Evolutionary conservation across 2,329 filamentous ascomycete genomes (phyloP), one percentile per base, ranked within the genome.

Genomic region (Neofusicoccum kwambonambiense): DNA sequence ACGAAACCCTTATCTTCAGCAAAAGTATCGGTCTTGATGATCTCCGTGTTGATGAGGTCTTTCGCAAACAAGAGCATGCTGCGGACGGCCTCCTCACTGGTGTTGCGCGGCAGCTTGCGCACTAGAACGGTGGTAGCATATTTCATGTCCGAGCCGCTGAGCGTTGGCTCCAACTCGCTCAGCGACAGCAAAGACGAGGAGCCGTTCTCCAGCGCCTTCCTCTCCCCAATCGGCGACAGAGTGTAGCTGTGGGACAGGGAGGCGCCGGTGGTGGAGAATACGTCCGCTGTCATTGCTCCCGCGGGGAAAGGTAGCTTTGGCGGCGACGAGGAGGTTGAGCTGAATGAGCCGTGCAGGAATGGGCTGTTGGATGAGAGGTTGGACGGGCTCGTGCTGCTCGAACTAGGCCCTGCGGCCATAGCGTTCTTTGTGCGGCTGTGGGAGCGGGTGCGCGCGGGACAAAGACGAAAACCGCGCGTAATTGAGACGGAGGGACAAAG

Each of bases 31-130:
- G 70, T 67, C 4, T 80, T 76, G 15, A 88, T 78, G 67, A 89
- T 82, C 62, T 87, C 84, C 64, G 83, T 83, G 67, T 87, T 84
- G 56, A 87, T 76, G 56, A 89, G 80, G 67, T 89, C 86, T 69
- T 87, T 86, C 19, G 87, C 85, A 69, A 89, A 89, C n/a, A 88
- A 79, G 5, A 89, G 78, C 80, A 89, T 87, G 73, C 84, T 87
- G 68, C 84, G 82, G 64, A 89, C 80, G 17, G 84, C 80, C 67
- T 88, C 86, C 58, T 80, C 76, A 70, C 82, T 85, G 49, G 83
- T 88, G 72, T 82, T 87, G 66, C 79, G 81, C 3, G 87, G 85
- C 13, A 89, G 79, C 69, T 83, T 86, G 71, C 86, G 85, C 77
- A 89, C 80, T 64, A 86, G 74, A 66, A 89, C 79, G n/a, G 76